A percentile compares a stretch with the other conserved stretches of the same genome.
phyloP scores from a whole-genome alignment of 805 yeast species.

The Pichia gijzeniarum region DNA sequence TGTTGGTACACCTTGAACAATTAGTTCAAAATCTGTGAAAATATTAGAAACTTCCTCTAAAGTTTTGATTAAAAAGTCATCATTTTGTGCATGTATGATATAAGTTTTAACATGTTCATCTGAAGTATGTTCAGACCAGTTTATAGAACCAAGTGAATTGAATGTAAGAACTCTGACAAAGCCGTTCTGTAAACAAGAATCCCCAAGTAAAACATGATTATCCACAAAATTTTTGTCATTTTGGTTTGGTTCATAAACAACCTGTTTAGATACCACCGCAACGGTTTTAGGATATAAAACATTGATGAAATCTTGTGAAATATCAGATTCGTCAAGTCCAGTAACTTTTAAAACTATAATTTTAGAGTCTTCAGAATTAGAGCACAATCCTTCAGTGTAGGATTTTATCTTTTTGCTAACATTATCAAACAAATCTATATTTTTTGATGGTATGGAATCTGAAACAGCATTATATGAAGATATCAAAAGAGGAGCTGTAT shows the following conservation, averaged over 20 bases:
- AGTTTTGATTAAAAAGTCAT: no score
- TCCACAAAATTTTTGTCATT: no score
- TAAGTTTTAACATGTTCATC: background rate
- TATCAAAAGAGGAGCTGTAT: conserved; percentile 29
- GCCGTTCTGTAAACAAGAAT: background rate
- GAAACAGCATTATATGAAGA: conserved; percentile 10
- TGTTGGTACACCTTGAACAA: conserved; percentile 31
- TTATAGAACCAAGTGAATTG: background rate
- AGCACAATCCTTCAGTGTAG: conserved; percentile 19
- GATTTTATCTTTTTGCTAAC: conserved; percentile 5
- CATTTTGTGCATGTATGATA: conserved; percentile 4
- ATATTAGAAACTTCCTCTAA: background rate
- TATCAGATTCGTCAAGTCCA: conserved; percentile 17
- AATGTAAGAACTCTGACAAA: background rate
- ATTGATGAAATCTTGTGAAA: conserved; percentile 11
- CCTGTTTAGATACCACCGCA: conserved; percentile 18
- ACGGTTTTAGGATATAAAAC: conserved; percentile 7
- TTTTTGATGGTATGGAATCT: conserved; percentile 10
- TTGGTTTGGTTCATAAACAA: conserved; percentile 15
- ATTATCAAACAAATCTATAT: conserved; percentile 16
- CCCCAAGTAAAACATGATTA: background rate
- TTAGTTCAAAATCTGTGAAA: conserved; percentile 16
- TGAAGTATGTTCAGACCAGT: background rate
- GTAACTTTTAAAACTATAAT: conserved; percentile 17
- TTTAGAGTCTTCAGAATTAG: conserved; percentile 4